Percentiles rank a stretch among this genome's conserved stretches.
Evolutionary conservation across 805 yeast genomes (phyloP).

Genomic region (Lipomyces chichibuensis): DNA sequence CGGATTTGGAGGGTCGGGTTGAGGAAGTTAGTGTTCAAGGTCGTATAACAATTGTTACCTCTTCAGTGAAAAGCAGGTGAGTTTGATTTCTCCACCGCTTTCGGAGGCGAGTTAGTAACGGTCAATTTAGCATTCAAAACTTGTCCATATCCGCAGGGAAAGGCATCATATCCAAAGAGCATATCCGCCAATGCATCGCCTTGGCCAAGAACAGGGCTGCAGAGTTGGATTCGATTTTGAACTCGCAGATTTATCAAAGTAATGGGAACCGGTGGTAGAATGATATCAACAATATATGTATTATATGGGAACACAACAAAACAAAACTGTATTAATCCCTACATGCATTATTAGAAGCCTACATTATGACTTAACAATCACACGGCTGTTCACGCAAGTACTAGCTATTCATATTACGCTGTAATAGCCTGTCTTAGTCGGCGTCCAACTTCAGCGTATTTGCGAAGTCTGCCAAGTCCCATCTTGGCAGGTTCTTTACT

Average conservation of each 20-base stretch:
- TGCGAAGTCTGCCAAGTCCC: slow-evolving; percentile 23
- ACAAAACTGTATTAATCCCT: background rate
- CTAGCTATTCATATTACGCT: background rate
- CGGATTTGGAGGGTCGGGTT: slow-evolving; percentile 32
- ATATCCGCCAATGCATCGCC: slow-evolving; percentile 19
- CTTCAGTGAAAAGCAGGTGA: background rate
- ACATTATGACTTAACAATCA: background rate
- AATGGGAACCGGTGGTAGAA: background rate
- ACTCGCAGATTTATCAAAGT: background rate
- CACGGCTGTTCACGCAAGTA: background rate
- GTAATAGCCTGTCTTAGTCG: background rate
- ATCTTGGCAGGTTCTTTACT: slow-evolving; percentile 4
- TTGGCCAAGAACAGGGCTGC: slow-evolving; percentile 26
- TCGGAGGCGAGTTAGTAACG: background rate
- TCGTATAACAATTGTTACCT: slow-evolving; percentile 13
- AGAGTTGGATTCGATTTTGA: slow-evolving; percentile 16
- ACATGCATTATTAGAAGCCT: background rate
- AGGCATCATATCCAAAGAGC: slow-evolving; percentile 8
- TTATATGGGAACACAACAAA: background rate
- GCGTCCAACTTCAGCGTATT: slow-evolving; percentile 24
- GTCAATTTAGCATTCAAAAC: background rate
- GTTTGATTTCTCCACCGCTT: background rate
- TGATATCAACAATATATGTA: background rate
- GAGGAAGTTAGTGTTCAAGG: slow-evolving; percentile 29
- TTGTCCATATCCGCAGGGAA: slow-evolving; percentile 22